phyloP scores from a whole-genome alignment of 768 basidiomycete species.

The Leucocoprinus sp. region DNA sequence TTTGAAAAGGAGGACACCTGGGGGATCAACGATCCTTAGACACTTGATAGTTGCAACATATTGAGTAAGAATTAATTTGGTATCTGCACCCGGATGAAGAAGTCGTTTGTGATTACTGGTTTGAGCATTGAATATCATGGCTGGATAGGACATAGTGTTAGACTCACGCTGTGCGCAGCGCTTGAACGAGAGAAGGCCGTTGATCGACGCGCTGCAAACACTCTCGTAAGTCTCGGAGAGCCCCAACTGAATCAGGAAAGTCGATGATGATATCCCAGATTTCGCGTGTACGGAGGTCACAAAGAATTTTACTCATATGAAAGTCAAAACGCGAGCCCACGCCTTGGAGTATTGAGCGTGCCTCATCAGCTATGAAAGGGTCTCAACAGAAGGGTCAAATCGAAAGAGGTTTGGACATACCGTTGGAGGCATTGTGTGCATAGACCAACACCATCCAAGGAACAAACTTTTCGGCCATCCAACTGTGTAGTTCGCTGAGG shows the following conservation, averaged over 20 bases:
- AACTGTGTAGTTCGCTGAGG: slow-evolving; percentile 52
- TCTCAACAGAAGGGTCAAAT: slow-evolving; percentile 4
- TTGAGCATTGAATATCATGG: slow-evolving; percentile 7
- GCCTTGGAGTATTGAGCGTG: slow-evolving; percentile 62
- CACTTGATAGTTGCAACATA: slow-evolving; percentile 93
- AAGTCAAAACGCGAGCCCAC: slow-evolving; percentile 84
- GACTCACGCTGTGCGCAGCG: slow-evolving; percentile 72
- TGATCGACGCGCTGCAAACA: slow-evolving; percentile 78
- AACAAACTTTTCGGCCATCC: slow-evolving; percentile 76
- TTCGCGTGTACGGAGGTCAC: slow-evolving; percentile 75
- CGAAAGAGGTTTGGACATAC: slow-evolving; percentile 27
- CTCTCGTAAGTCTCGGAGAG: slow-evolving; percentile 84
- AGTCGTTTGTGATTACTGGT: slow-evolving; percentile 76
- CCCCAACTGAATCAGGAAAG: slow-evolving; percentile 80
- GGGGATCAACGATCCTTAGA: slow-evolving; percentile 84
- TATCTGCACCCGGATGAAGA: slow-evolving; percentile 93
- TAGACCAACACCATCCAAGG: slow-evolving; percentile 84
- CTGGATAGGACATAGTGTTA: background rate
- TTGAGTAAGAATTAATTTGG: slow-evolving; percentile 79
- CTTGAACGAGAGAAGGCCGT: slow-evolving; percentile 63
- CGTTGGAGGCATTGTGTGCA: slow-evolving; percentile 51
- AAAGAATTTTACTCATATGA: slow-evolving; percentile 86
- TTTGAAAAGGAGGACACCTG: slow-evolving; percentile 86
- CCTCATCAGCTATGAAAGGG: slow-evolving; percentile 49
- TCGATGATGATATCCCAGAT: slow-evolving; percentile 97